Conservation (phyloP, 768 basidiomycete genomes). For the Pleurotus ostreatus region DNA sequence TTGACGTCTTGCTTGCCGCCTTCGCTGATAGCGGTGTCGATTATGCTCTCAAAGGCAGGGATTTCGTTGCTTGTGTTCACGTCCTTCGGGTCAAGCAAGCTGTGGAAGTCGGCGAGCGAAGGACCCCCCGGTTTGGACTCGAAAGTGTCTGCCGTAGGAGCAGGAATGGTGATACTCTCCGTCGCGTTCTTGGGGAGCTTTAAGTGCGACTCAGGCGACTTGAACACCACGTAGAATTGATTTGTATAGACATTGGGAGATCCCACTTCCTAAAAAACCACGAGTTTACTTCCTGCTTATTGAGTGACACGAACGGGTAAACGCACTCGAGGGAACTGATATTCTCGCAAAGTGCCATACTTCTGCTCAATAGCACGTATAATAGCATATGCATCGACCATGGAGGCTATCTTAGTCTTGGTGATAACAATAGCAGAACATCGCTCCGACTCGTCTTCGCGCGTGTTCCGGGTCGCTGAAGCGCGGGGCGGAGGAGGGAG, state of each 20-base stretch:
- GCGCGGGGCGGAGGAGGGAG: neutral
- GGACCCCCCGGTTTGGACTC: constrained; percentile 1
- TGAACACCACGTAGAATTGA: constrained; percentile 41
- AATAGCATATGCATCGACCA: constrained; percentile 47
- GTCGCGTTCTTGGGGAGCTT: constrained; percentile 25
- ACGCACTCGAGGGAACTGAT: constrained; percentile 36
- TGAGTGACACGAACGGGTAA: neutral
- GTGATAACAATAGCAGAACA: constrained; percentile 36
- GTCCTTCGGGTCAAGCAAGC: neutral
- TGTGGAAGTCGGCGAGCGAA: neutral
- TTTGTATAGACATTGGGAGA: constrained; percentile 37
- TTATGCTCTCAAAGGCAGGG: neutral
- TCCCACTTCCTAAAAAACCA: constrained; percentile 41
- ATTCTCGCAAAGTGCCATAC: constrained; percentile 46
- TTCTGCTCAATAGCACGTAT: constrained; percentile 53
- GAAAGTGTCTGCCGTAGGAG: constrained; percentile 14
- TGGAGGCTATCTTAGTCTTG: constrained; percentile 35
- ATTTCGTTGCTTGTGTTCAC: neutral
- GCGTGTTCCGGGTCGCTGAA: neutral
- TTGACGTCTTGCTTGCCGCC: constrained; percentile 12
- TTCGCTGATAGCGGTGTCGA: constrained; percentile 17
- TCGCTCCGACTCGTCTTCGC: constrained; percentile 6
- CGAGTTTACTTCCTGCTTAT: neutral
- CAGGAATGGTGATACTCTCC: constrained; percentile 22
- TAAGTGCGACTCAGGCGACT: constrained; percentile 34